Evolutionary conservation across 139 green algal genomes (phyloP).

Genomic region (Chlorella sp.): DNA sequence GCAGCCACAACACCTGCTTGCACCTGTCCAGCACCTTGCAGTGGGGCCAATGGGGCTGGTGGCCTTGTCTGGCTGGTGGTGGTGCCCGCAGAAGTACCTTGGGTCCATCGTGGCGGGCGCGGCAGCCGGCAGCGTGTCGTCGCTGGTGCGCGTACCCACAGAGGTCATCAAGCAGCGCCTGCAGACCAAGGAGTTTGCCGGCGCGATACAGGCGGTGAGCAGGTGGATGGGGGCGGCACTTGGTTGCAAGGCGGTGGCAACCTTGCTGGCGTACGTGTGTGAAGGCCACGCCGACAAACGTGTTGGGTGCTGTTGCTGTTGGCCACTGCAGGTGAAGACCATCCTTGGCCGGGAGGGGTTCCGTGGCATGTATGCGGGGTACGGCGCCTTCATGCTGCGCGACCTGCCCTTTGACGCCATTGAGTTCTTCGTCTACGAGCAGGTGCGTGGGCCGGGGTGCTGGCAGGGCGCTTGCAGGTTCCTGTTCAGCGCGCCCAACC

Average conservation of each 20-base stretch:
- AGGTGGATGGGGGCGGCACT: too few species aligned
- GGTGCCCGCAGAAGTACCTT: conserved; percentile 37
- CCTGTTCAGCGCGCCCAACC: too few species aligned
- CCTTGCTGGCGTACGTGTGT: too few species aligned
- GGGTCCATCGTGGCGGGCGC: conserved; percentile 53
- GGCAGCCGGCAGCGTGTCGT: conserved; percentile 75
- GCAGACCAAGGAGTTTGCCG: conserved; percentile 77
- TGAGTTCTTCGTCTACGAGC: conserved; percentile 92
- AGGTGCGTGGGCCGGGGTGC: too few species aligned
- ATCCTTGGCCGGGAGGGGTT: conserved; percentile 79
- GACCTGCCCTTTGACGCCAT: conserved; percentile 99
- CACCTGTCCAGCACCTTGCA: too few species aligned
- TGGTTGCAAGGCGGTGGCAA: too few species aligned
- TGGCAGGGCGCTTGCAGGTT: too few species aligned
- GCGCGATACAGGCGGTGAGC: conserved; percentile 35
- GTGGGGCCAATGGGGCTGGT: too few species aligned
- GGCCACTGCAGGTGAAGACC: conserved; percentile 35
- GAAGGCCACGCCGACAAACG: too few species aligned
- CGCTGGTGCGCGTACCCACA: conserved; percentile 86
- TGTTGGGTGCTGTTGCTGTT: not conserved
- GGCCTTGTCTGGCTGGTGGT: too few species aligned
- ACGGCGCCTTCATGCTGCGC: conserved; percentile 93
- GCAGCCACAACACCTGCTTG: not conserved
- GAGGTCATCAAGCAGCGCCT: conserved; percentile 97
- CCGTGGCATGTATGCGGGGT: conserved; percentile 87